phyloP scores from a whole-genome alignment of 257 asterid genomes.

The Cruciata laevipes region DNA sequence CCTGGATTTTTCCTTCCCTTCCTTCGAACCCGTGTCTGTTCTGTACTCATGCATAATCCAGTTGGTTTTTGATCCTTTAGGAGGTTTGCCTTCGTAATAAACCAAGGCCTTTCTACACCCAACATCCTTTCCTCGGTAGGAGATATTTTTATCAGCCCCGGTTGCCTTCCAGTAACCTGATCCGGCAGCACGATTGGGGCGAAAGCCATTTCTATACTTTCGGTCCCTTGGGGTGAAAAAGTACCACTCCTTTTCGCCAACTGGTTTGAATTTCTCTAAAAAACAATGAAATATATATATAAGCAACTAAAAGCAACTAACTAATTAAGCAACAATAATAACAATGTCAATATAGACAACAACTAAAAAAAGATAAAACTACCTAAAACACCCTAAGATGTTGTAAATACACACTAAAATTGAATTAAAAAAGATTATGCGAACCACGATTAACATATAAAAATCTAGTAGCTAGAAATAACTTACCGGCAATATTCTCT shows the following conservation, averaged over 20 bases:
- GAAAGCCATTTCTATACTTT: slow-evolving; percentile 17
- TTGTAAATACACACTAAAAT: no score
- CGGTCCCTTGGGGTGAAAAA: slow-evolving; percentile 27
- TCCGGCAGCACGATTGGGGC: slow-evolving; percentile 24
- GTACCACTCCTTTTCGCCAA: slow-evolving; percentile 20
- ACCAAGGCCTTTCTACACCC: slow-evolving; percentile 23
- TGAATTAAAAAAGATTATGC: no score
- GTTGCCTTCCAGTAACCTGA: slow-evolving; percentile 33
- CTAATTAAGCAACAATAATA: no score
- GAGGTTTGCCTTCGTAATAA: slow-evolving; percentile 13
- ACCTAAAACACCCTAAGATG: no score
- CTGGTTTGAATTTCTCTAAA: background rate
- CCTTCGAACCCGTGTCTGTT: background rate
- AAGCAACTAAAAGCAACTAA: no score
- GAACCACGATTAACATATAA: background rate
- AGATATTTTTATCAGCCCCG: slow-evolving; percentile 15
- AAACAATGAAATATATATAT: no score
- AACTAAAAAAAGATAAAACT: no score
- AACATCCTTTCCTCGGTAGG: background rate
- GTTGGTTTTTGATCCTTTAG: slow-evolving; percentile 7
- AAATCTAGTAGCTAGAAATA: no score
- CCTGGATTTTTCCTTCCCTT: background rate
- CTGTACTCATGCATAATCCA: slow-evolving; percentile 32
- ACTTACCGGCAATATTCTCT: background rate
- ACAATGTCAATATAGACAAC: no score